Base-by-base conservation (phyloP, 805 yeast species). In the Wickerhamomyces strasburgensis region DNA sequence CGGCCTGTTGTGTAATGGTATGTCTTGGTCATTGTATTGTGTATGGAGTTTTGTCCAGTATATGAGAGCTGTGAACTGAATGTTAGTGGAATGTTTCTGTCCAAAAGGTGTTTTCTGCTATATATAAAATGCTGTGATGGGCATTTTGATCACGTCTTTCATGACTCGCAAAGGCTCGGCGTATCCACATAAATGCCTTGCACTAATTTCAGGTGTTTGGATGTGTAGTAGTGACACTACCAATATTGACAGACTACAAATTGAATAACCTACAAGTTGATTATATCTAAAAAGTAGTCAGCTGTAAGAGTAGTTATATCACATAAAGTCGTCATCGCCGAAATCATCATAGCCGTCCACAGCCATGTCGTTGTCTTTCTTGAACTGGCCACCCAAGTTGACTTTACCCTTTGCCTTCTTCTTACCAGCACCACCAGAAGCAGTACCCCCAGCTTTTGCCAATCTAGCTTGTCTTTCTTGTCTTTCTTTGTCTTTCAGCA, bases 341-440 rank as follows among this genome's bases (percentile, higher is more conserved):
- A 79, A 76, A 52, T 80, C 86, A 51, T 67, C 69, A 39, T 62
- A 65, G 47, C 65, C 70, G 58, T 60, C 69, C 37, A 74, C 64
- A 43, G 73, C 84, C 47, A 76, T 78, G 27, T 71, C 69, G 35
- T 66, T 67, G 53, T 80, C 87, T 62, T 82, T 81, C 70, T 80
- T 84, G 58, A 69, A 68, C 8, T 70, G 72, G 51, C 74, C 74
- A 38, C 73, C 73, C 35, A 84, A 68, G 58, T 80, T 82, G 31
- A 86, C 82, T 48, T 71, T 75, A 39, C 78, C 73, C 13, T 48
- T 38, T 63, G 84, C 83, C 40, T 87, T 96, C 77, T 89, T 90
- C 77, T 84, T 83, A 64, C 95, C 95, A 27, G 94, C 93, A 58
- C 96, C 96, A 52, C 94, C 94, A 17, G 86, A 75, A 27, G 90